phyloP scores from a whole-genome alignment of 148 eudicot genomes.

The Rhododendron henanense region DNA sequence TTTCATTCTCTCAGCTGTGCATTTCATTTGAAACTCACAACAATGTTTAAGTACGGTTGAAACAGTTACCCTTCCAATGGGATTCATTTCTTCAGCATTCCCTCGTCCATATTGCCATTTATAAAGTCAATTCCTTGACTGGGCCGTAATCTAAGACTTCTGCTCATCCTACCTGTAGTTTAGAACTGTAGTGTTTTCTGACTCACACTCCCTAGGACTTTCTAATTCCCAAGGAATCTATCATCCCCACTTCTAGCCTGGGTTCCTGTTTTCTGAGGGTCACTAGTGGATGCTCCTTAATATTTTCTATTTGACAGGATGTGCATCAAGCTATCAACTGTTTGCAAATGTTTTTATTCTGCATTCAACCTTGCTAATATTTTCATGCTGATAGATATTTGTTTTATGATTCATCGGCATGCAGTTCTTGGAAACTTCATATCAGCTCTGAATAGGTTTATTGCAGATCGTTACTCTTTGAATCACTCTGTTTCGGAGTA shows the following conservation, averaged over 20 bases:
- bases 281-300: not conserved
- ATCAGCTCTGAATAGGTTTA: conserved; percentile 71
- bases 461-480: conserved; percentile 67
- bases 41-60: not conserved
- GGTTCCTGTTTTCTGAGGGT: conserved; percentile 3
- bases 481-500: conserved; percentile 72
- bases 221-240: not conserved
- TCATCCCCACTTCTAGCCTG: not conserved
- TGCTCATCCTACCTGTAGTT: not conserved
- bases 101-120: not conserved
- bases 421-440: conserved; percentile 88
- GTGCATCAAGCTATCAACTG: not conserved
- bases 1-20: not conserved
- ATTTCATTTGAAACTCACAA: not conserved
- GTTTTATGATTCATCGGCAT: conserved; percentile 17
- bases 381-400: conserved; percentile 11
- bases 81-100: not conserved
- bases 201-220: not conserved
- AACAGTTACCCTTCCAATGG: not conserved
- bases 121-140: conserved; percentile 4
- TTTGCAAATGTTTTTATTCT: not conserved
- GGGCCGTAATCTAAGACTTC: not conserved
- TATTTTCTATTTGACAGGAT: not conserved
- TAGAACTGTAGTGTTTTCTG: not conserved
- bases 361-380: not conserved